phyloP scores from a whole-genome alignment of 2,329 filamentous ascomycete genomes.

The Calonectria pseudoturangicola region DNA sequence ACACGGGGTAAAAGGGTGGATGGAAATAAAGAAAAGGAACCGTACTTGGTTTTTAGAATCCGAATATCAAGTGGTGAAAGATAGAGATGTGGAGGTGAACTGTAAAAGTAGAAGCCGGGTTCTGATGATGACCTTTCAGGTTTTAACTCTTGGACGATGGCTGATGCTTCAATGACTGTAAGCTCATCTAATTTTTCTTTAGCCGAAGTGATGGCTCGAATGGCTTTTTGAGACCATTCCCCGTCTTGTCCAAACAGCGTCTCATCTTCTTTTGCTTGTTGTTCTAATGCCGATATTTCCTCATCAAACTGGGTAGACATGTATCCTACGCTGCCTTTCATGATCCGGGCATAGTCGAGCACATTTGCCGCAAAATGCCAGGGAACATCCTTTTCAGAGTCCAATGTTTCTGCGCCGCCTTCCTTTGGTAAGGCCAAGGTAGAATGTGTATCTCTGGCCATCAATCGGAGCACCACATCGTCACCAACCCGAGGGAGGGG shows the following conservation, averaged over 20 bases:
- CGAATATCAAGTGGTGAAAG: slow-evolving; percentile 93
- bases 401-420: slow-evolving; percentile 80
- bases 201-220: slow-evolving; percentile 82
- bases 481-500: slow-evolving; percentile 87
- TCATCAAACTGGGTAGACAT: slow-evolving; percentile 87
- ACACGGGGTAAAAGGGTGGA: slow-evolving; percentile 90
- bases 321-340: slow-evolving; percentile 94
- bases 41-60: slow-evolving; percentile 92
- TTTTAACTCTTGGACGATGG: slow-evolving; percentile 39
- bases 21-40: slow-evolving; percentile 87
- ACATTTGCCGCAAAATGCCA: slow-evolving; percentile 98
- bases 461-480: slow-evolving; percentile 91
- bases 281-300: slow-evolving; percentile 84
- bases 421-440: slow-evolving; percentile 93
- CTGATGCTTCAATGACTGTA: slow-evolving; percentile 47
- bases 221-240: slow-evolving; percentile 93
- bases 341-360: slow-evolving; percentile 94
- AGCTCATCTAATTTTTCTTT: slow-evolving; percentile 82
- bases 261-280: slow-evolving; percentile 91
- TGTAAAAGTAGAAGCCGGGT: slow-evolving; percentile 88
- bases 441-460: slow-evolving; percentile 86
- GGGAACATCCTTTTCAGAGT: slow-evolving; percentile 84
- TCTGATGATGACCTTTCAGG: slow-evolving; percentile 57
- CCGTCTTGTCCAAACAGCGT: slow-evolving; percentile 92
- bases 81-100: slow-evolving; percentile 90